Evolutionary conservation across 164 flowering plant species (phyloP), one percentile per base, ranked within the genome.

Genomic region (Vitis labrusca): DNA sequence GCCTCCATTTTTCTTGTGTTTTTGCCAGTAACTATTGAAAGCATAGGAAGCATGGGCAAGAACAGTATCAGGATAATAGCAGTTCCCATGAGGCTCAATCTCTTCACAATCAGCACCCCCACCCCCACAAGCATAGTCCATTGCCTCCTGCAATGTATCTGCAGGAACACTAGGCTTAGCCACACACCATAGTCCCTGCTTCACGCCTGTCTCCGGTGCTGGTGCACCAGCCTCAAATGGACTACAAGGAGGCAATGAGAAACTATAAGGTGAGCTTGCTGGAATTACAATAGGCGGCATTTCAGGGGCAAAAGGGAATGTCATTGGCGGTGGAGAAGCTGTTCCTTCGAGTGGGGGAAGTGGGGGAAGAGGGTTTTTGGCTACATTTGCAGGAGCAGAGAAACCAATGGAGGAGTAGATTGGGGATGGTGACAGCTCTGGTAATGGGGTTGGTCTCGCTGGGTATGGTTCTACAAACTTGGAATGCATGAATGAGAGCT

Each of bases 21-120:
- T 90, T 81, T 95, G 99, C 94, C 93, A 95, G 63, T 89, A 95
- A 63, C 94, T 91, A 61, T 95, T 95, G 84, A 95, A 91, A 50
- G 98, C 98, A 81, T 80, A 95, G 32, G 99, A 93, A 53, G 97
- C 93, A 84, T 95, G 99, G 16, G 96, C 91, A 29, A 86, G 83
- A 32, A 81, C 68, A 2, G 87, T 80, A 68, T 93, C 85, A 2
- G 99, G 98, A 30, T 61, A 17, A 81, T 79, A 91, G 69, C 98
- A 95, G 61, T 70, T 88, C 27, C 96, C 99, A 44, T 75, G 59
- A 32, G 97, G 91, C 77, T 1, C 54, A 66, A 95, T 90, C 69
- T 78, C 90, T 0, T 71, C 82, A 79, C 98, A 95, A 67, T 91
- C 93, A 57, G 85, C 98, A 13, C 86, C 97, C 10, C 98, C 98